Evolutionary conservation across 306 rosid genomes (phyloP).

Genomic region (Hippophae tibetana): DNA sequence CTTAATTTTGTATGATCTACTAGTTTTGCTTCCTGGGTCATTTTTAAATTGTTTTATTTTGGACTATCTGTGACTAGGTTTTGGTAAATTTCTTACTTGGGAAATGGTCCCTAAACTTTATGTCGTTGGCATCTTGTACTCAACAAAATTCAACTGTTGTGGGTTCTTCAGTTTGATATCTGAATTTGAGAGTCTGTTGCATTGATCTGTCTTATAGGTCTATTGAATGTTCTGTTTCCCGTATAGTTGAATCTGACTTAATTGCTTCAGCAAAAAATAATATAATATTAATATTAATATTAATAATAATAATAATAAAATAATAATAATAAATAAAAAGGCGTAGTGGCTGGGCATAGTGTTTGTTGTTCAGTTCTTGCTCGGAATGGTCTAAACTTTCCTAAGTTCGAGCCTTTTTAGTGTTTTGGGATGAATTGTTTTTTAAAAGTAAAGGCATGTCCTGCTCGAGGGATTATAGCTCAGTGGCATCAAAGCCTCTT

Average conservation of each 20-base stretch:
- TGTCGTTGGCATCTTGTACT: not conserved
- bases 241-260: not conserved
- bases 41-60: slow-evolving; percentile 10
- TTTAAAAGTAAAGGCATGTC: too few relatives aligned
- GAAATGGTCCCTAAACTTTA: not conserved
- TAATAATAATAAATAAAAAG: too few relatives aligned
- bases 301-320: too few relatives aligned
- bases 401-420: too few relatives aligned
- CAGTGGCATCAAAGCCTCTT: too few relatives aligned
- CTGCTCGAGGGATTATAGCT: too few relatives aligned
- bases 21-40: slow-evolving; percentile 3
- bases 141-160: slow-evolving; percentile 2
- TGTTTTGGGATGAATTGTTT: too few relatives aligned
- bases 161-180: slow-evolving; percentile 1
- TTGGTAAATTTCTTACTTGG: slow-evolving; percentile 1
- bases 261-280: too few relatives aligned
- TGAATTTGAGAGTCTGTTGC: slow-evolving; percentile 1
- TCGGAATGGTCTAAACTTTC: too few relatives aligned
- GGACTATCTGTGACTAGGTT: slow-evolving; percentile 5
- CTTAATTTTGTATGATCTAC: slow-evolving; percentile 29
- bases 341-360: too few relatives aligned
- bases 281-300: too few relatives aligned
- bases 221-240: not conserved
- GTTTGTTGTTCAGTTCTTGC: too few relatives aligned
- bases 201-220: not conserved